These are phyloP conservation scores for Chlorella ohadii DNA, from an alignment of 139 green algal species.

Conservation along the genomic window DNA sequence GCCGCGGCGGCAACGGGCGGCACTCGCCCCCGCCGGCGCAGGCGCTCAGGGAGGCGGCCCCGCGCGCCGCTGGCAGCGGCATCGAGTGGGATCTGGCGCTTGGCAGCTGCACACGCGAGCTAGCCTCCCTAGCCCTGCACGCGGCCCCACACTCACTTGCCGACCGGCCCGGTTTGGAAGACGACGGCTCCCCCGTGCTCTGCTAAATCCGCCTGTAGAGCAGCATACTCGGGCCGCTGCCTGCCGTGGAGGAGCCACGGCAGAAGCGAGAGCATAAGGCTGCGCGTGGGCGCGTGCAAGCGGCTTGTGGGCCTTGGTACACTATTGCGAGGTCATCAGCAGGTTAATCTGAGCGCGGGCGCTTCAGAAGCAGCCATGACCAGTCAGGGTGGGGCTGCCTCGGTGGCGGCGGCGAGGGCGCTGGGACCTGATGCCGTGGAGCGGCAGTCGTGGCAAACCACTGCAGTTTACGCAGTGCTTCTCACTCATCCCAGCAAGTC, in stretches of 20 bases:
- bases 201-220: neutral
- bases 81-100: neutral
- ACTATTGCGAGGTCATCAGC: no score
- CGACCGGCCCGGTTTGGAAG: neutral
- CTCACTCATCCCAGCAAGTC: no score
- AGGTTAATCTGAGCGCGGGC: no score
- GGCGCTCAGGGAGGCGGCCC: no score
- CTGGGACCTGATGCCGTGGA: no score
- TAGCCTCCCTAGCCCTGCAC: neutral
- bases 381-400: no score
- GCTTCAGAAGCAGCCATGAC: no score
- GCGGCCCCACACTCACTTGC: neutral
- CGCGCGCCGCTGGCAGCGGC: neutral
- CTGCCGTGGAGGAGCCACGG: conserved; percentile 18
- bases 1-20: neutral
- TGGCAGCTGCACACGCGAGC: neutral
- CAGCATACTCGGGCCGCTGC: conserved; percentile 10
- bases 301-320: no score
- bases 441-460: no score
- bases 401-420: no score
- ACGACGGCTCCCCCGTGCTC: neutral
- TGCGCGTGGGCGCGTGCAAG: no score
- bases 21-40: neutral
- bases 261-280: neutral
- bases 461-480: no score